Evolutionary conservation across 441 rosid species (phyloP).

Genomic region (Raphanus hybrid): DNA sequence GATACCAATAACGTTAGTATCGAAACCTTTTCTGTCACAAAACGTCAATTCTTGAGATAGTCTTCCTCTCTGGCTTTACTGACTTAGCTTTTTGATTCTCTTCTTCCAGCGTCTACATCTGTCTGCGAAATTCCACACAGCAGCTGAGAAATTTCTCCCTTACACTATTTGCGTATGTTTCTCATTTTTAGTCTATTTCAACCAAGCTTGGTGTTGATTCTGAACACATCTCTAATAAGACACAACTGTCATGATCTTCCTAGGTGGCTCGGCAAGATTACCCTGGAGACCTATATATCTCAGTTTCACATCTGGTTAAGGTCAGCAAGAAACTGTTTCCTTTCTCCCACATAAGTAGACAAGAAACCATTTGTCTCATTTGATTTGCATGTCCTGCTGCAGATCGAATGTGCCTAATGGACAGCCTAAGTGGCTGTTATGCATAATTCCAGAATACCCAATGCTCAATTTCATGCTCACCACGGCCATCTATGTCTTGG

Average conservation of each 20-base stretch:
- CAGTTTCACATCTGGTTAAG: conserved; percentile 99
- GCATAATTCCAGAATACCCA: conserved; percentile 89
- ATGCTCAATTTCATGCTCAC: conserved; percentile 95
- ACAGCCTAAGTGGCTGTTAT: conserved; percentile 97
- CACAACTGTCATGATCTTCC: conserved; percentile 27
- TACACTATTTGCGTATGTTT: conserved; percentile 86
- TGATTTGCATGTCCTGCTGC: conserved; percentile 41
- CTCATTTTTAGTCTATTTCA: conserved; percentile 38
- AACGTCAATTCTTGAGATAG: conserved; percentile 7
- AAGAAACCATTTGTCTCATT: conserved; percentile 12
- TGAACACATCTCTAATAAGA: conserved; percentile 24
- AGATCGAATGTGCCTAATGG: conserved; percentile 87
- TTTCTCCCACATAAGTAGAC: conserved; percentile 15
- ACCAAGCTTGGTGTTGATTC: conserved; percentile 22
- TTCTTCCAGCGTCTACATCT: conserved; percentile 83
- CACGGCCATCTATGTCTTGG: conserved; percentile 86
- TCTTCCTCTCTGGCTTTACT: conserved; percentile 29
- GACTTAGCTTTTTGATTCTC: conserved; percentile 40
- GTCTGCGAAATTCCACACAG: conserved; percentile 89
- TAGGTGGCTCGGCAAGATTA: conserved; percentile 99
- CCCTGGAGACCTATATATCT: conserved; percentile 95
- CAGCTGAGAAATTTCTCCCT: conserved; percentile 73
- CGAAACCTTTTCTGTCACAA: conserved; percentile 5
- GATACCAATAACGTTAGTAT: conserved; percentile 95
- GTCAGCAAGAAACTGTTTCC: conserved; percentile 48